Evolutionary conservation across 192 early-diverging fungal species (phyloP), one percentile per base, ranked within the genome.

Genomic region (Backusella australiensis): DNA sequence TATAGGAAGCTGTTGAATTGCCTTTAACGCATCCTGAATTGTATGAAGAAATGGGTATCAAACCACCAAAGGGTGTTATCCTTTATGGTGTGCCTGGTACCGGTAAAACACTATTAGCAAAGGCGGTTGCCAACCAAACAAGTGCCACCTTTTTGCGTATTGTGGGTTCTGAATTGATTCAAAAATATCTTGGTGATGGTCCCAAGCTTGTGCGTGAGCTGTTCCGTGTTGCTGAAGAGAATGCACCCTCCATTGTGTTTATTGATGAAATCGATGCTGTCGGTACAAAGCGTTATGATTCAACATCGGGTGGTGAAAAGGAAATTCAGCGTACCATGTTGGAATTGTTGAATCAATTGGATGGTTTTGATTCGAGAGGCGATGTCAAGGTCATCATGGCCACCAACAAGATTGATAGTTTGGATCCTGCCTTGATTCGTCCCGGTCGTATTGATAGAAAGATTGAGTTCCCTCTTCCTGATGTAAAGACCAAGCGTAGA

Each of bases 321-420:
- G 98, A 99, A 81, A 96, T 99, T 68, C 98, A 99, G 84, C 91
- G 98, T 79, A 99, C 95, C 38, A 94, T 99, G 93, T 85, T 99
- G 78, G 98, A 99, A 83, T 89, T 99, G 17, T 82, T 99, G 73
- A 99, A 96, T 81, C 98, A 99, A 82, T 87, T 99, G 74, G 98
- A 99, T 78, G 98, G 98, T 6, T 99, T 99, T 83, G 98, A 98
- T 77, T 94, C 94, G 23, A 86, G 92, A 67, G 92, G 95, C 53
- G 96, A 98, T 79, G 96, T 99, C 79, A 99, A 99, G 87, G 98
- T 99, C 23, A 97, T 99, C 76, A 98, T 98, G 97, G 98, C 98
- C 4, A 99, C 98, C 19, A 99, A 99, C 86, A 91, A 94, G 75
- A 96, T 96, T 71, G 98, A 99, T 75, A 92, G 94, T n/a, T 81